A percentile compares a stretch with the other conserved stretches of the same genome.
Conservation (phyloP, 1,139 yeast genomes). For the Yamadazyma buinensis region DNA sequence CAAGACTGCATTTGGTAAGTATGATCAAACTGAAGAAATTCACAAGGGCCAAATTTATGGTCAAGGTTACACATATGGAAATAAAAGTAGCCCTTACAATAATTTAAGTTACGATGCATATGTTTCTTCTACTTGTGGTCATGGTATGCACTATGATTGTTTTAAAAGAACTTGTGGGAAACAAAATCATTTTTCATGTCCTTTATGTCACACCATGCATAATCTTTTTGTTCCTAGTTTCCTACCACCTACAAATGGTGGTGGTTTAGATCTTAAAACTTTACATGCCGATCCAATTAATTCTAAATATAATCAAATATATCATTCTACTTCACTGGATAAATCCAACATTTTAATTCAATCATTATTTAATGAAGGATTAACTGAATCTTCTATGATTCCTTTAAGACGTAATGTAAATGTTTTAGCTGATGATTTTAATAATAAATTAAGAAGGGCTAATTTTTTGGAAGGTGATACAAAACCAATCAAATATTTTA, state of each 20-base stretch:
- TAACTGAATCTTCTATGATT: constrained; percentile 8
- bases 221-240: constrained; percentile 45
- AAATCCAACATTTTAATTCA: constrained; percentile 13
- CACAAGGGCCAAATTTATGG: constrained; percentile 19
- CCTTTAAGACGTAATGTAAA: constrained; percentile 10
- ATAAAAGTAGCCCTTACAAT: constrained; percentile 8
- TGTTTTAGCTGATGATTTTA: constrained; percentile 12
- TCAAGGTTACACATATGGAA: constrained; percentile 19
- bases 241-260: constrained; percentile 18
- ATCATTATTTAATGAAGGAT: constrained; percentile 9
- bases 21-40: constrained; percentile 17
- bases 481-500: constrained; percentile 16
- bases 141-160: constrained; percentile 62
- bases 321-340: constrained; percentile 10
- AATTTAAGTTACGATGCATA: constrained; percentile 16
- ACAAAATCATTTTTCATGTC: constrained; percentile 45
- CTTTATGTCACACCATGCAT: constrained; percentile 57
- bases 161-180: constrained; percentile 31
- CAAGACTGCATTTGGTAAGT: constrained; percentile 23
- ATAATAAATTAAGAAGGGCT: constrained; percentile 8
- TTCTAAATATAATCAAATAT: constrained; percentile 18
- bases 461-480: constrained; percentile 14
- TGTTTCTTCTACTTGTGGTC: constrained; percentile 63
- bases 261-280: constrained; percentile 12
- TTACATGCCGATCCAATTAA: constrained; percentile 14